phyloP scores from a whole-genome alignment of 805 yeast genomes.

The Komagataella phaffii region DNA sequence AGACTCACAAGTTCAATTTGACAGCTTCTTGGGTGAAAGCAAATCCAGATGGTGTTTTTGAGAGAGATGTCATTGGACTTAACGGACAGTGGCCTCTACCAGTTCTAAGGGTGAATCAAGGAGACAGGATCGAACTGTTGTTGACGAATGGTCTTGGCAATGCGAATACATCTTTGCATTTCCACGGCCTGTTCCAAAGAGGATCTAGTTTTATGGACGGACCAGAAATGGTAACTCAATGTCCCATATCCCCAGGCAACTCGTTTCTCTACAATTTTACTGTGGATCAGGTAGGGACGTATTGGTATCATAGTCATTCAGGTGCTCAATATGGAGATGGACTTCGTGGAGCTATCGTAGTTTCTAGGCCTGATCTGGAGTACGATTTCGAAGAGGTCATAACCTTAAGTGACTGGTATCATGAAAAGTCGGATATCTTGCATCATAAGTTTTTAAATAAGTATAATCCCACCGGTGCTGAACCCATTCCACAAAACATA shows the following conservation, averaged over 20 bases:
- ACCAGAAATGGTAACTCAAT: conserved; percentile 67
- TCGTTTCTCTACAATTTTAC: conserved; percentile 60
- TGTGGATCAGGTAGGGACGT: conserved; percentile 63
- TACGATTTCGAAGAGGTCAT: conserved; percentile 52
- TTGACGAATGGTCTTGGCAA: conserved; percentile 48
- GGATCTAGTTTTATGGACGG: conserved; percentile 62
- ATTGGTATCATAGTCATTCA: conserved; percentile 75
- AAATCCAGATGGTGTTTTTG: conserved; percentile 37
- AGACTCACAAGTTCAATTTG: conserved; percentile 53
- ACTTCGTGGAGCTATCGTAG: conserved; percentile 50
- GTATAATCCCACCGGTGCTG: conserved; percentile 77
- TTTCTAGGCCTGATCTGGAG: conserved; percentile 43
- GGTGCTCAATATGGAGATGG: conserved; percentile 77
- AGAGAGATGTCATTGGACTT: conserved; percentile 32
- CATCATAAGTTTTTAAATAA: conserved; percentile 37
- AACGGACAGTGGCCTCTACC: conserved; percentile 75
- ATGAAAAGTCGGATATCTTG: conserved; percentile 33
- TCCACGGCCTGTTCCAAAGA: conserved; percentile 66
- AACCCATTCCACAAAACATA: conserved; percentile 60
- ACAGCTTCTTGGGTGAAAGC: conserved; percentile 53
- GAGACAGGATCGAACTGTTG: conserved; percentile 57
- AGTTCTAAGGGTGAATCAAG: conserved; percentile 56
- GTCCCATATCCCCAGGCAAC: conserved; percentile 63
- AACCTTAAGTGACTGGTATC: conserved; percentile 54
- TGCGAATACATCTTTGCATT: conserved; percentile 51